Percentiles rank a stretch among this genome's conserved stretches.
phyloP scores from a whole-genome alignment of 768 basidiomycete species.

The Mycena capillaripes region DNA sequence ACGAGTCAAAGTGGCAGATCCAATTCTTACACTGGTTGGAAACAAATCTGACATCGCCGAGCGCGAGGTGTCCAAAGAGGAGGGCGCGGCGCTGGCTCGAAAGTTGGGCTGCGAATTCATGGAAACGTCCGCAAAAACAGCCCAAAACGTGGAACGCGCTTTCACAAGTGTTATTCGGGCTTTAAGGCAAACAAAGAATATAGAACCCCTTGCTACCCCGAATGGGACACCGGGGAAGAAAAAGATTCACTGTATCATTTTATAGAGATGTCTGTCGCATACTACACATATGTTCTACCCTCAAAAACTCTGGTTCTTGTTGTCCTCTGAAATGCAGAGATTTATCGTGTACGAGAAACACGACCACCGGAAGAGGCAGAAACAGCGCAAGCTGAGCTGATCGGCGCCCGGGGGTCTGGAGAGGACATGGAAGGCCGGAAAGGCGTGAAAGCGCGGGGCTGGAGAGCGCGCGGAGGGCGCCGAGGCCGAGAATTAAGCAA shows the following conservation, averaged over 20 bases:
- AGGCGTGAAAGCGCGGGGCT: too few relatives aligned
- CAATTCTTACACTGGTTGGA: constrained; percentile 94
- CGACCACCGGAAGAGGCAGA: too few relatives aligned
- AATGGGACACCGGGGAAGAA: constrained; percentile 57
- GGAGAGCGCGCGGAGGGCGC: too few relatives aligned
- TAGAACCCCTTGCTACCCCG: constrained; percentile 58
- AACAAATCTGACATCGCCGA: constrained; percentile 97
- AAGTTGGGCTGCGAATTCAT: constrained; percentile 93
- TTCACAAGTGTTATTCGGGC: constrained; percentile 91
- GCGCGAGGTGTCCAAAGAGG: constrained; percentile 92
- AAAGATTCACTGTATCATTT: constrained; percentile 79
- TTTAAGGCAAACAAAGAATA: constrained; percentile 78
- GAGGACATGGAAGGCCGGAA: too few relatives aligned
- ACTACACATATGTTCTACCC: too few relatives aligned
- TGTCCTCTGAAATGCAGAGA: too few relatives aligned
- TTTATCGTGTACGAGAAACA: too few relatives aligned
- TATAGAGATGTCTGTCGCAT: too few relatives aligned
- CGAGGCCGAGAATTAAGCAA: too few relatives aligned
- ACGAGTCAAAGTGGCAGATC: constrained; percentile 87
- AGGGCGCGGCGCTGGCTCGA: constrained; percentile 86
- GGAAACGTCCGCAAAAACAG: constrained; percentile 97
- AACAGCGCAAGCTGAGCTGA: too few relatives aligned
- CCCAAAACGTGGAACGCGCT: constrained; percentile 90
- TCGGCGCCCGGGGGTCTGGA: too few relatives aligned
- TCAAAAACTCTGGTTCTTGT: too few relatives aligned